These are phyloP conservation scores for Beta macrorhiza DNA, from an alignment of 179 eudicot species.

Conservation along the genomic window DNA sequence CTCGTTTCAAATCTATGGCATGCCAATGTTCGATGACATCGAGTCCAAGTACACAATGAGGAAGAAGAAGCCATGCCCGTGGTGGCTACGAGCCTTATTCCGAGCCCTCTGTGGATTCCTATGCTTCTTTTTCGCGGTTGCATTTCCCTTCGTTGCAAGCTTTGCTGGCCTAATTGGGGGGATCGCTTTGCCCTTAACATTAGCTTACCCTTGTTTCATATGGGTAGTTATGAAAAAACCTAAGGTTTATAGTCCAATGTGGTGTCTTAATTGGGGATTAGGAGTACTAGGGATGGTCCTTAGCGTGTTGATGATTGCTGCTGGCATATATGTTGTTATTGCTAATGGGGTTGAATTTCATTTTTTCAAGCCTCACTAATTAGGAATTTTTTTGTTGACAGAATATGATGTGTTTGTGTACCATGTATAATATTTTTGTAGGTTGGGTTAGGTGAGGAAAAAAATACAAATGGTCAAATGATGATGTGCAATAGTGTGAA, in stretches of 20 bases:
- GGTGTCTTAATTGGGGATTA: constrained; percentile 76
- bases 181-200: constrained; percentile 62
- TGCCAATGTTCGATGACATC: constrained; percentile 73
- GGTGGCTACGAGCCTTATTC: constrained; percentile 57
- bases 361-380: constrained; percentile 68
- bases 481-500: neutral
- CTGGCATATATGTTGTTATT: constrained; percentile 61
- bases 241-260: constrained; percentile 40
- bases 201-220: constrained; percentile 85
- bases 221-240: constrained; percentile 75
- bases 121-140: constrained; percentile 71
- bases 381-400: neutral
- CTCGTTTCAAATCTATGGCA: constrained; percentile 75
- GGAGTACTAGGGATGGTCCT: constrained; percentile 58
- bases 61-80: constrained; percentile 59
- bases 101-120: constrained; percentile 57
- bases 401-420: neutral
- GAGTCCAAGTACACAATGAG: constrained; percentile 55
- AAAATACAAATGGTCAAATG: neutral
- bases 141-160: constrained; percentile 74
- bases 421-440: constrained; percentile 14
- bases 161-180: constrained; percentile 77
- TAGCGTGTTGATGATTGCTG: constrained; percentile 50
- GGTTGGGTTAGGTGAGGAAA: constrained; percentile 11
- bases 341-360: constrained; percentile 62